Conservation (phyloP, 169 alveolate genomes). For the Cryptosporidium ubiquitum region DNA sequence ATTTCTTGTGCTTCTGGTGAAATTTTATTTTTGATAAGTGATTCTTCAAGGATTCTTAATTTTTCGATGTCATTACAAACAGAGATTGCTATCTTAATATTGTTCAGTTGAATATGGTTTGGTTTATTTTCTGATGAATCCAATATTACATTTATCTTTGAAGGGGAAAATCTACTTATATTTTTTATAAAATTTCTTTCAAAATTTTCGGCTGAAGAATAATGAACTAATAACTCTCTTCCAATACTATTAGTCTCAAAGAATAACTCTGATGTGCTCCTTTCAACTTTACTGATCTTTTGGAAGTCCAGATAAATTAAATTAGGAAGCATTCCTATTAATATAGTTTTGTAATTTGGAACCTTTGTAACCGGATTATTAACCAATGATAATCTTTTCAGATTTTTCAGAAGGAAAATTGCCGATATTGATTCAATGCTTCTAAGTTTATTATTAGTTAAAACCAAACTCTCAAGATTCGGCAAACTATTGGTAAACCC, state of each 20-base stretch:
- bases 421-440: constrained; percentile 74
- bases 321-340: constrained; percentile 80
- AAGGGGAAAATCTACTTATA: background rate
- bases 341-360: constrained; percentile 80
- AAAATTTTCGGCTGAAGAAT: background rate
- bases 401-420: constrained; percentile 47
- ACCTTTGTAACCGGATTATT: constrained; percentile 81
- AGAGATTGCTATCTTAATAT: constrained; percentile 44
- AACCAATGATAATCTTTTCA: constrained; percentile 78
- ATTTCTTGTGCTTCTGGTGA: constrained; percentile 44
- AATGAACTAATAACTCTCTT: constrained; percentile 30
- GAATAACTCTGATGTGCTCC: constrained; percentile 77
- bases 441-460: constrained; percentile 87
- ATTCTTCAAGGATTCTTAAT: constrained; percentile 8
- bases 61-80: constrained; percentile 19
- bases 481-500: constrained; percentile 77
- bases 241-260: constrained; percentile 37
- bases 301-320: constrained; percentile 82
- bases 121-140: background rate
- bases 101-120: background rate
- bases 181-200: background rate
- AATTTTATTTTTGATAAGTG: constrained; percentile 5
- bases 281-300: constrained; percentile 81
- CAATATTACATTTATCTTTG: background rate
- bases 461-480: constrained; percentile 85